Base-by-base conservation (phyloP, 208 protist genomes). In the Leishmania guyanensis region DNA sequence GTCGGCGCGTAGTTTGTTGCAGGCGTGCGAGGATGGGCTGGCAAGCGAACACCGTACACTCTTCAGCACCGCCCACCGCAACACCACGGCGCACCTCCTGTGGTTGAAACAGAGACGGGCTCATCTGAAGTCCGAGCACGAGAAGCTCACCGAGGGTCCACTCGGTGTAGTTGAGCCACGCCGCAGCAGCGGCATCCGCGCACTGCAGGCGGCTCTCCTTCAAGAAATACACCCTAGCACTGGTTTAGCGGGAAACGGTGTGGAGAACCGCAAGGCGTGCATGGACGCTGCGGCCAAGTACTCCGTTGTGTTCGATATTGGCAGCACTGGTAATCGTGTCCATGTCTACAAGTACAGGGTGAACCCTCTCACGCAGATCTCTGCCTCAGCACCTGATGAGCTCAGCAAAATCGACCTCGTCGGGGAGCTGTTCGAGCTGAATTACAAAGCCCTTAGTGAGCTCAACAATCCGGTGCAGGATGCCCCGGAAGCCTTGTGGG, bases 241-340 rank as follows among this genome's bases (percentile, higher is more conserved):
- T 26, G 1, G 20, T 36, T 56, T 39, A 39, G 20, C 29, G 4
- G 36, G 29, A 9, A 14, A 26, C 10, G 22, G 5, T 39, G 54
- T 29, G 29, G 60, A 29, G 5, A 72, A 48, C n/a, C 22, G 46
- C 29, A 36, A 65, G 10, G 48, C 46, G 14, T 78, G 75, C 16
- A n/a, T 39, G 17, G 39, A 46, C 39, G 48, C 69, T 1, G 17
- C 64, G 33, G 75, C 29, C 51, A 85, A 75, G 76, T 96, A 93
- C 80, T 91, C 84, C 64, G 85, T 97, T n/a, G 92, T 98, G 62
- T 95, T 98, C 77, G 95, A 98, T 81, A 86, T 94, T 54, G 95
- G 95, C 48, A 97, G 92, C 84, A 96, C 94, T 9, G 94, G 94
- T 16, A 96, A 90, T 71, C 93, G 94, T 39, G 89, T 97, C 26